phyloP scores from a whole-genome alignment of 2,329 filamentous ascomycete genomes.

The Sodiomyces alkalinus region DNA sequence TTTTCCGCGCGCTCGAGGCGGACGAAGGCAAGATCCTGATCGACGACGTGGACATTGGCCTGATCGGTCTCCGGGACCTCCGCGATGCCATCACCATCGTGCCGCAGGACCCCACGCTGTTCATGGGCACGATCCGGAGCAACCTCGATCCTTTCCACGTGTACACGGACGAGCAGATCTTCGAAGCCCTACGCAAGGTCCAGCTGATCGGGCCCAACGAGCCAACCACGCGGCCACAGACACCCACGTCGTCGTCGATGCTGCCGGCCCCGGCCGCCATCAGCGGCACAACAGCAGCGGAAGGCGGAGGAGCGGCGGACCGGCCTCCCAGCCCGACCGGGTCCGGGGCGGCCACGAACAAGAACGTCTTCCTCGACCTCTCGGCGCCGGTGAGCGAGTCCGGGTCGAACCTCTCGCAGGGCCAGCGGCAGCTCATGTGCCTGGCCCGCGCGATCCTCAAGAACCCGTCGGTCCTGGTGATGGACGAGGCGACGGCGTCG shows the following conservation, averaged over 20 bases:
- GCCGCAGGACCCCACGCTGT: slow-evolving; percentile 89
- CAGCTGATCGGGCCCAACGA: slow-evolving; percentile 62
- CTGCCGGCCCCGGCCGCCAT: slow-evolving; percentile 5
- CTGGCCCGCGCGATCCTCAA: slow-evolving; percentile 87
- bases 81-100: slow-evolving; percentile 94
- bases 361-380: slow-evolving; percentile 86
- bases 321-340: slow-evolving; percentile 8
- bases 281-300: slow-evolving; percentile 1
- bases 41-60: slow-evolving; percentile 77
- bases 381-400: slow-evolving; percentile 75
- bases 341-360: slow-evolving; percentile 50
- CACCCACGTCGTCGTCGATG: slow-evolving; percentile 9
- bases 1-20: slow-evolving; percentile 88
- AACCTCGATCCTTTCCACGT: slow-evolving; percentile 87
- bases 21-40: slow-evolving; percentile 81
- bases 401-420: slow-evolving; percentile 87
- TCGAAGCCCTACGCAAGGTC: slow-evolving; percentile 70
- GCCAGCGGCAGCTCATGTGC: slow-evolving; percentile 87
- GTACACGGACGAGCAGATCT: slow-evolving; percentile 85
- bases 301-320: slow-evolving; percentile 4
- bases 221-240: slow-evolving; percentile 15
- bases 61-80: slow-evolving; percentile 84
- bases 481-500: slow-evolving; percentile 96
- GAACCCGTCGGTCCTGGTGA: slow-evolving; percentile 82
- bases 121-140: slow-evolving; percentile 78